Evolutionary conservation across 1,284 basidiomycete species (phyloP).

Genomic region (Microbotryum lychnidis-dioicae): DNA sequence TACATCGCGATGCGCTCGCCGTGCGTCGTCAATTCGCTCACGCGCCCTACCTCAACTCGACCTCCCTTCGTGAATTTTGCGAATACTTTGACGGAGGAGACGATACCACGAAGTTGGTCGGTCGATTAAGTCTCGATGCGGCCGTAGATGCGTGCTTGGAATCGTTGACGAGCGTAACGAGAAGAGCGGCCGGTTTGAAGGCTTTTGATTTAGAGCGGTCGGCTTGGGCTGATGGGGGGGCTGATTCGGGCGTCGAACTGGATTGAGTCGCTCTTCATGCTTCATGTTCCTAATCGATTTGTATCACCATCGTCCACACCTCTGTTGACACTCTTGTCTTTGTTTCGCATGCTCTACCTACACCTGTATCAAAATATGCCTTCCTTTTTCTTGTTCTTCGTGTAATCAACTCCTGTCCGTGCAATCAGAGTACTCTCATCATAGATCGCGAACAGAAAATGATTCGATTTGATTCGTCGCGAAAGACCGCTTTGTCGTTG

Average conservation of each 20-base stretch:
- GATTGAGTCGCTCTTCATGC: neutral
- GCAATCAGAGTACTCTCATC: no score
- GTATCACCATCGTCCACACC: neutral
- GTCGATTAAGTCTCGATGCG: slow-evolving; percentile 13
- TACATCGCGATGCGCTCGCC: slow-evolving; percentile 16
- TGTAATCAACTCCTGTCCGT: no score
- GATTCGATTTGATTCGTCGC: no score
- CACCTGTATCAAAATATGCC: no score
- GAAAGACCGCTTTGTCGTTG: no score
- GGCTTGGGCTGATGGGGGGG: slow-evolving; percentile 3
- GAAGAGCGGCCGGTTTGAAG: slow-evolving; percentile 21
- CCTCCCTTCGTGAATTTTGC: neutral
- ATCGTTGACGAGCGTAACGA: slow-evolving; percentile 17
- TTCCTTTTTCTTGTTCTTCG: no score
- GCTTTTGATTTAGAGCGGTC: neutral
- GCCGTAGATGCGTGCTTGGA: slow-evolving; percentile 24
- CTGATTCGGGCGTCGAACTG: slow-evolving; percentile 28
- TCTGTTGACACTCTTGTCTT: no score
- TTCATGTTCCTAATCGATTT: no score
- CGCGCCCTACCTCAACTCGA: slow-evolving; percentile 2
- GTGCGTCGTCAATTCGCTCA: slow-evolving; percentile 11
- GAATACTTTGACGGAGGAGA: neutral
- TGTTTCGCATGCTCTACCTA: no score
- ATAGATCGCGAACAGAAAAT: no score
- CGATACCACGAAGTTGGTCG: neutral